These are phyloP conservation scores for Saprolegnia diclina DNA, from an alignment of 352 stramenopile genomes.

Conservation along the genomic window DNA sequence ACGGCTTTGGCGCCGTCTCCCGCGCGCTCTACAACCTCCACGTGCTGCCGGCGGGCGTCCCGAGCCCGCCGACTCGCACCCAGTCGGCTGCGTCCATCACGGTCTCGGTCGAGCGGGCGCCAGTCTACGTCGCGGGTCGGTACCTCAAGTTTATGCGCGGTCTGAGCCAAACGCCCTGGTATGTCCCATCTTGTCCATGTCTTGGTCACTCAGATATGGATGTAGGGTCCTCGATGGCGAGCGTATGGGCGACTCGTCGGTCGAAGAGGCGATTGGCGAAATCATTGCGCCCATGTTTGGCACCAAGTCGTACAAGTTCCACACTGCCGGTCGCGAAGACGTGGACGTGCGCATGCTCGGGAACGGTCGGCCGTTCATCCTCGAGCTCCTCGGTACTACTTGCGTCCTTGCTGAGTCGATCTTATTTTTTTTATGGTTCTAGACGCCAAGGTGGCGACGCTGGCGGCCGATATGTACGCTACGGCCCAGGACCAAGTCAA, in stretches of 20 bases:
- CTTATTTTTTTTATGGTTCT: slow-evolving; percentile 1
- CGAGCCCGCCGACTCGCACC: not conserved
- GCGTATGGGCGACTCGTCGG: slow-evolving; percentile 80
- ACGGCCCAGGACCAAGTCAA: slow-evolving; percentile 53
- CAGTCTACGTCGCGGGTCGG: slow-evolving; percentile 82
- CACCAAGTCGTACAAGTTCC: slow-evolving; percentile 89
- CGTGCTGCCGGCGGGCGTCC: slow-evolving; percentile 34
- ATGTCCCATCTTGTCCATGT: not conserved
- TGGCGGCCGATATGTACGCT: slow-evolving; percentile 46
- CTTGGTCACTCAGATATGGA: not conserved
- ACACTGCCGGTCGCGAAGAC: slow-evolving; percentile 95
- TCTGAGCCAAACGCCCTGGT: slow-evolving; percentile 87
- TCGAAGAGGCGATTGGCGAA: slow-evolving; percentile 85
- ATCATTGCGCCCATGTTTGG: slow-evolving; percentile 60
- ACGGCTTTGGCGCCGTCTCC: slow-evolving; percentile 73
- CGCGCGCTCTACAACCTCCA: slow-evolving; percentile 52
- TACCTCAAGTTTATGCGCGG: slow-evolving; percentile 89
- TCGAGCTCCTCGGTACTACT: slow-evolving; percentile 63
- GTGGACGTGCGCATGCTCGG: slow-evolving; percentile 97
- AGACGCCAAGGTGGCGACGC: slow-evolving; percentile 71
- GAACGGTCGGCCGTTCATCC: slow-evolving; percentile 89
- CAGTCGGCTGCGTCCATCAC: not conserved
- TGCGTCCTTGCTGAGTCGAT: not conserved
- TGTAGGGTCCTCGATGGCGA: slow-evolving; percentile 62
- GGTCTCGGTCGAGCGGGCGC: slow-evolving; percentile 59